A percentile compares a stretch with the other conserved stretches of the same genome.
phyloP scores from a whole-genome alignment of 2,329 filamentous ascomycete genomes.

The Neoarthrinium moseri region DNA sequence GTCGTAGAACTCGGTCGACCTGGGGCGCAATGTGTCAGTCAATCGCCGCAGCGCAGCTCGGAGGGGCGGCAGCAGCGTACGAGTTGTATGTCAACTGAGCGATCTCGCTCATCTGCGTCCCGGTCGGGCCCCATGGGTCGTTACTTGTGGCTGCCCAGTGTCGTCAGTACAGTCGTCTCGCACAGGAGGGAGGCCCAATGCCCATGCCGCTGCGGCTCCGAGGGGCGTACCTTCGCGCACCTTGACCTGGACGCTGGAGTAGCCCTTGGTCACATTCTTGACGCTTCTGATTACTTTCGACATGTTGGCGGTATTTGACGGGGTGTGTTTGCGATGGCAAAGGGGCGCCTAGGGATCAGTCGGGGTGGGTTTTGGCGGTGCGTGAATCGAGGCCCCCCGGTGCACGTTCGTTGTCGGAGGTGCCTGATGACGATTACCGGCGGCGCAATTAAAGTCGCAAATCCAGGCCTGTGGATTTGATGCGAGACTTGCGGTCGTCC shows the following conservation, averaged over 20 bases:
- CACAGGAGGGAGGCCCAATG: too few species aligned
- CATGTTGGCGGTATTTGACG: constrained; percentile 56
- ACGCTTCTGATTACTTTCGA: constrained; percentile 96
- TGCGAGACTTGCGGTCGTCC: not conserved
- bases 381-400: not conserved
- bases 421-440: constrained; percentile 13
- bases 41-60: not conserved
- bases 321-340: constrained; percentile 7
- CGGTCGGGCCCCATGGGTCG: constrained; percentile 96
- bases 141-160: constrained; percentile 84
- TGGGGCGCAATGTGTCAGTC: constrained; percentile 38
- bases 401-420: constrained; percentile 3
- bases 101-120: constrained; percentile 98
- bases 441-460: constrained; percentile 24
- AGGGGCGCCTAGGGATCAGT: not conserved
- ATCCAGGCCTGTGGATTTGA: constrained; percentile 21
- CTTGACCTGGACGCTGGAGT: constrained; percentile 94
- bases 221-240: constrained; percentile 80
- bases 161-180: constrained; percentile 30
- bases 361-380: constrained; percentile 5
- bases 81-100: constrained; percentile 97
- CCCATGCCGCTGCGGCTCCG: not conserved
- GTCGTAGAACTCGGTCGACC: constrained; percentile 96
- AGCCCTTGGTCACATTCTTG: constrained; percentile 99
- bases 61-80: constrained; percentile 51